A percentile compares a stretch with the other conserved stretches of the same genome.
Evolutionary conservation across 2,329 filamentous ascomycete genomes (phyloP).

Genomic region (Graphium sp.): DNA sequence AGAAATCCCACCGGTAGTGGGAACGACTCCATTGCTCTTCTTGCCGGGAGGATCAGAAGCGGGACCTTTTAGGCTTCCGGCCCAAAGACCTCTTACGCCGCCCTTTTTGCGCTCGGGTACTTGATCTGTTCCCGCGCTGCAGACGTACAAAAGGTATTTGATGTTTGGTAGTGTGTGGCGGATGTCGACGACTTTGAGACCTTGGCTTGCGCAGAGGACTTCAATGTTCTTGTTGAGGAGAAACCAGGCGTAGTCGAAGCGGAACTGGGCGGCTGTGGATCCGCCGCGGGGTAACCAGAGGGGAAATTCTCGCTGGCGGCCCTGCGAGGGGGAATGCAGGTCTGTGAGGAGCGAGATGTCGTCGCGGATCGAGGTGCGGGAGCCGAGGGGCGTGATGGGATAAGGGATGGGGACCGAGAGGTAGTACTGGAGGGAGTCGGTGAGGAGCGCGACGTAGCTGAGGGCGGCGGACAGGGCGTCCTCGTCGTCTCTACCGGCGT

Average conservation of each 20-base stretch:
- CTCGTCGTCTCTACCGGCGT: conserved; percentile 30
- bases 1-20: conserved; percentile 2
- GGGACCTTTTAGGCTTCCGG: conserved; percentile 24
- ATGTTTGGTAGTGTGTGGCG: conserved; percentile 85
- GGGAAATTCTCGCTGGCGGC: conserved; percentile 55
- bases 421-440: conserved; percentile 67
- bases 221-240: conserved; percentile 95
- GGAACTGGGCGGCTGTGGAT: conserved; percentile 57
- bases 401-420: conserved; percentile 68
- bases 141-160: conserved; percentile 81
- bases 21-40: conserved; percentile 8
- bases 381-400: conserved; percentile 54
- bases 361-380: conserved; percentile 60
- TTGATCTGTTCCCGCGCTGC: conserved; percentile 58
- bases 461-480: conserved; percentile 67
- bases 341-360: conserved; percentile 44
- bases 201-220: conserved; percentile 43
- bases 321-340: conserved; percentile 13
- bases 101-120: conserved; percentile 44
- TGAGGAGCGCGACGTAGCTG: conserved; percentile 61
- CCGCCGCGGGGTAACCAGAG: conserved; percentile 49
- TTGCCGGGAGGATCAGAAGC: no score
- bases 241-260: conserved; percentile 93
- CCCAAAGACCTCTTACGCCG: conserved; percentile 41
- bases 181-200: conserved; percentile 71